Percentiles rank a stretch among this genome's conserved stretches.
phyloP scores from a whole-genome alignment of 352 stramenopile genomes.

The Phytophthora hybrid region DNA sequence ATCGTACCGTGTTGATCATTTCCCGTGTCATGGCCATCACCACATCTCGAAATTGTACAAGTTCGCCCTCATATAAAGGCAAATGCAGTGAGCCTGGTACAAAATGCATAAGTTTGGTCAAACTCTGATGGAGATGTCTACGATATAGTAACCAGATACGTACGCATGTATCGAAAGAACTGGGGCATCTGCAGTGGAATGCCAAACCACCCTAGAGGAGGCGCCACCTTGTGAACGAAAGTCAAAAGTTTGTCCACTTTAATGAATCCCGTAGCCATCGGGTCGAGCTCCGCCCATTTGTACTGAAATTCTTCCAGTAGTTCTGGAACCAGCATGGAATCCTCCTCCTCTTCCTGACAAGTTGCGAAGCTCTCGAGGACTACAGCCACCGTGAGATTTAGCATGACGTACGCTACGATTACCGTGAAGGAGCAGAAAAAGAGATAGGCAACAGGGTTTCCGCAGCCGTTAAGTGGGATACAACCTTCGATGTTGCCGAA shows the following conservation, averaged over 20 bases:
- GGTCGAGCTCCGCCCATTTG: slow-evolving; percentile 90
- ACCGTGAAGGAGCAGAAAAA: slow-evolving; percentile 90
- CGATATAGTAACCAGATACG: slow-evolving; percentile 11
- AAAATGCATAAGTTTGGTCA: not conserved
- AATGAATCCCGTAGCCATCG: slow-evolving; percentile 81
- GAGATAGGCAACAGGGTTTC: slow-evolving; percentile 55
- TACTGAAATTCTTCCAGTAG: slow-evolving; percentile 88
- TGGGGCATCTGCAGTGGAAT: slow-evolving; percentile 41
- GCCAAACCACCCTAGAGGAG: slow-evolving; percentile 69
- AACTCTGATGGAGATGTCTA: not conserved
- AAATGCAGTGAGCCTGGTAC: slow-evolving; percentile 58
- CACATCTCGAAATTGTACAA: slow-evolving; percentile 87
- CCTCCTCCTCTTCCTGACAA: slow-evolving; percentile 75
- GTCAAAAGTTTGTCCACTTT: slow-evolving; percentile 60
- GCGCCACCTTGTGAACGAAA: slow-evolving; percentile 73
- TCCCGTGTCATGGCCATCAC: slow-evolving; percentile 74
- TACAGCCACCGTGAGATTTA: slow-evolving; percentile 94
- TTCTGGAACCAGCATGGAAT: slow-evolving; percentile 80
- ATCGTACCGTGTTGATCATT: slow-evolving; percentile 65
- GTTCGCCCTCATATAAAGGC: slow-evolving; percentile 76
- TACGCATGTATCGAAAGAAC: slow-evolving; percentile 59
- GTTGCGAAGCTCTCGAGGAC: slow-evolving; percentile 92
- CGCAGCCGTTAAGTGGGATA: slow-evolving; percentile 76
- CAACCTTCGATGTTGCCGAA: slow-evolving; percentile 66
- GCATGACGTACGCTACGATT: slow-evolving; percentile 92